Percentiles rank a stretch among this genome's conserved stretches.
Evolutionary conservation across 352 stramenopile genomes (phyloP).

Genomic region (Albugo candida): DNA sequence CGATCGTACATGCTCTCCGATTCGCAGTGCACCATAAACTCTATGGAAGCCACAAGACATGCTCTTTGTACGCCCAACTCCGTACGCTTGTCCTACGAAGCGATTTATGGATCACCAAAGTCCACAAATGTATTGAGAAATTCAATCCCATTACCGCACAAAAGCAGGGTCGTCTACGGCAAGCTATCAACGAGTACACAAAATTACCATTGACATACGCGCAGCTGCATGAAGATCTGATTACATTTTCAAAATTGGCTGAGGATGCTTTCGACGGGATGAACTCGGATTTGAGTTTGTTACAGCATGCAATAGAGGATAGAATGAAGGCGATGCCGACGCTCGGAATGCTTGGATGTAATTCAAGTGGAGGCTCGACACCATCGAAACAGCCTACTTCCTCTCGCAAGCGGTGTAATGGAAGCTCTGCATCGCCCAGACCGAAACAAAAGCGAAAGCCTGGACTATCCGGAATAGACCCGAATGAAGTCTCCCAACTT

Average conservation of each 20-base stretch:
- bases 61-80: constrained; percentile 13
- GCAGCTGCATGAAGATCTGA: constrained; percentile 2
- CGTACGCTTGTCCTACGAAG: constrained; percentile 51
- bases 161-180: constrained; percentile 34
- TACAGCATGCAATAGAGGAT: background rate
- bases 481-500: no score
- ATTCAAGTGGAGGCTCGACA: background rate
- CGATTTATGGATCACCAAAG: constrained; percentile 61
- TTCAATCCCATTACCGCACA: constrained; percentile 25
- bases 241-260: background rate
- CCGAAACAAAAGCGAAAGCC: no score
- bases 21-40: constrained; percentile 39
- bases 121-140: constrained; percentile 62
- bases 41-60: constrained; percentile 41
- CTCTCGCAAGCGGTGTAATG: background rate
- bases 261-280: no score
- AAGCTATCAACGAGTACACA: constrained; percentile 74
- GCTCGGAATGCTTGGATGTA: background rate
- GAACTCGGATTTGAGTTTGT: no score
- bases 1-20: constrained; percentile 30
- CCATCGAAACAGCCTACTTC: background rate
- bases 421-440: no score
- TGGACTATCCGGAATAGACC: no score
- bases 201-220: constrained; percentile 64
- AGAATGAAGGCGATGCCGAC: background rate